Evolutionary conservation across 768 basidiomycete species (phyloP).

Genomic region (Mycena indigotica): DNA sequence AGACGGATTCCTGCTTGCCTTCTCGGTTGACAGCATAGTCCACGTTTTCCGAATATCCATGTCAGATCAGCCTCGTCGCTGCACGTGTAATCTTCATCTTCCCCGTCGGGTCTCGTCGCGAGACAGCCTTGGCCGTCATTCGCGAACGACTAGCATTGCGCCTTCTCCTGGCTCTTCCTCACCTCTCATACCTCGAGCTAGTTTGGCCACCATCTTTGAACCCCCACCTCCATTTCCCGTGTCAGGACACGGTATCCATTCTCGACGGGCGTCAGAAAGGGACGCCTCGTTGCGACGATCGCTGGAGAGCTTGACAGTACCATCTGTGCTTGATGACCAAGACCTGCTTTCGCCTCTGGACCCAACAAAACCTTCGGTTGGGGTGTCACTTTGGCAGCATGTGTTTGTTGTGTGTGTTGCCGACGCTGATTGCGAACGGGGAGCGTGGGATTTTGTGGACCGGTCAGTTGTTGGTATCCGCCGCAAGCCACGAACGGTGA

Average conservation of each 20-base stretch:
- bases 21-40: slow-evolving; percentile 67
- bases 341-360: slow-evolving; percentile 28
- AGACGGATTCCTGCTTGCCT: slow-evolving; percentile 66
- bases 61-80: slow-evolving; percentile 59
- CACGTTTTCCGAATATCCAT: slow-evolving; percentile 66
- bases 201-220: slow-evolving; percentile 52
- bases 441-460: slow-evolving; percentile 70
- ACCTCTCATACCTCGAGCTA: slow-evolving; percentile 50
- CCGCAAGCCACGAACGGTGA: slow-evolving; percentile 53
- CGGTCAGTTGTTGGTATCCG: slow-evolving; percentile 70
- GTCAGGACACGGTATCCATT: slow-evolving; percentile 78
- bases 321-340: slow-evolving; percentile 46
- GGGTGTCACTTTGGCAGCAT: slow-evolving; percentile 55
- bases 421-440: slow-evolving; percentile 70
- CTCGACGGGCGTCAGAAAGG: slow-evolving; percentile 73
- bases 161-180: slow-evolving; percentile 46
- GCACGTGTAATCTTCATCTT: slow-evolving; percentile 62
- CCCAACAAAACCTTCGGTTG: slow-evolving; percentile 38
- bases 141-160: slow-evolving; percentile 63
- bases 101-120: slow-evolving; percentile 48
- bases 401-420: slow-evolving; percentile 55
- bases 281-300: slow-evolving; percentile 51
- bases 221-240: slow-evolving; percentile 71
- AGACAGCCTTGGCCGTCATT: slow-evolving; percentile 54
- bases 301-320: slow-evolving; percentile 48